Evolutionary conservation across 2,329 filamentous ascomycete genomes (phyloP).

Genomic region (Didymella exigua): DNA sequence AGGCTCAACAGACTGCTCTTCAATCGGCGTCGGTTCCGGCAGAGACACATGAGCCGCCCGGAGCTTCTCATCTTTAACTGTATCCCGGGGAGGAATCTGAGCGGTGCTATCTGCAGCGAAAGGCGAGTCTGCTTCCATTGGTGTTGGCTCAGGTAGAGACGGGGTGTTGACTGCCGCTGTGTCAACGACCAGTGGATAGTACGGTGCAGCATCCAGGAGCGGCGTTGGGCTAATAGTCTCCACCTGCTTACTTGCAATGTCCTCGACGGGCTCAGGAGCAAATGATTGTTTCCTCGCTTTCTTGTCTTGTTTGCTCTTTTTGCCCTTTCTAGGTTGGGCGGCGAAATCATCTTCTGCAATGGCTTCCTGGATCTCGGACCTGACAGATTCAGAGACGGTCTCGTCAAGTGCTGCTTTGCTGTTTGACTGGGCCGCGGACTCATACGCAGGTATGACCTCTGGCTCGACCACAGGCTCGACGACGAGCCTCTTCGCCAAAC

Average conservation of each 20-base stretch:
- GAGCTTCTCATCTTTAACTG: neutral
- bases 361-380: constrained; percentile 15
- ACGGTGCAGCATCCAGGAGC: neutral
- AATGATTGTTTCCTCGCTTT: constrained; percentile 30
- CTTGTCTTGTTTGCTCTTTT: constrained; percentile 41
- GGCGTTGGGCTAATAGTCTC: constrained; percentile 5
- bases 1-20: neutral
- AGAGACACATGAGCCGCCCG: neutral
- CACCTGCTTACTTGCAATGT: neutral
- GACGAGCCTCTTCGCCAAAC: no score
- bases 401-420: constrained; percentile 1
- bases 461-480: neutral
- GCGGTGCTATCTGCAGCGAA: neutral
- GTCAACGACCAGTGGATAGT: neutral
- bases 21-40: neutral
- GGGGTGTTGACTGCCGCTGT: neutral
- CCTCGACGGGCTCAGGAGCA: constrained; percentile 12
- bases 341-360: constrained; percentile 22
- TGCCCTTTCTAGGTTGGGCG: constrained; percentile 27
- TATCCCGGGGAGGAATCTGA: neutral
- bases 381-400: neutral
- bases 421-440: neutral
- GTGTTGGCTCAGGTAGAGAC: neutral
- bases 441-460: neutral
- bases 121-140: neutral